phyloP scores from a whole-genome alignment of 1,139 yeast species.

The Kazachstania sp. region DNA sequence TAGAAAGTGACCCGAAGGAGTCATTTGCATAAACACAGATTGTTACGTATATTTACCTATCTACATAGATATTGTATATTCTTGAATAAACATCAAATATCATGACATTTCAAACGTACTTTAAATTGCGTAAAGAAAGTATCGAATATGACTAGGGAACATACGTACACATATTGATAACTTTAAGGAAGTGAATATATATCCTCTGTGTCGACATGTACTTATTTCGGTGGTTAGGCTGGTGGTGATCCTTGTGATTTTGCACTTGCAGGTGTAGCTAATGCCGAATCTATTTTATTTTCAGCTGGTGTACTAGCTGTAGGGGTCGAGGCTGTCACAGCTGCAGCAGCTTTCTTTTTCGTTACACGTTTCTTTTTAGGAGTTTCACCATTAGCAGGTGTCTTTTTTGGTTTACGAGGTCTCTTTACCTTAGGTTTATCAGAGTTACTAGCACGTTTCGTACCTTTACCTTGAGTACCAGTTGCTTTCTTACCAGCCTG shows the following conservation, averaged over 20 bases:
- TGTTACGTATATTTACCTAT: neutral
- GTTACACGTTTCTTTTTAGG: constrained; percentile 25
- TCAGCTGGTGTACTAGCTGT: constrained; percentile 2
- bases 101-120: neutral
- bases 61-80: neutral
- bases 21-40: constrained; percentile 22
- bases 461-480: constrained; percentile 2
- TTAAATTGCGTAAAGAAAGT: too few species aligned
- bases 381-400: constrained; percentile 14
- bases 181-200: neutral
- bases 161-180: too few species aligned
- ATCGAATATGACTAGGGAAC: too few species aligned
- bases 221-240: neutral
- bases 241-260: constrained; percentile 15
- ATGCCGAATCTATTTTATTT: neutral
- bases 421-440: constrained; percentile 26
- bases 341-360: constrained; percentile 23
- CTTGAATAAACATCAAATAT: neutral
- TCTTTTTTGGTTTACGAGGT: constrained; percentile 25
- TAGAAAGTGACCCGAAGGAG: constrained; percentile 30
- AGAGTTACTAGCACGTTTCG: constrained; percentile 6
- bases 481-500: constrained; percentile 10
- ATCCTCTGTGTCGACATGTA: neutral
- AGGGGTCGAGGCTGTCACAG: neutral
- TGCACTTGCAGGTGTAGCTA: constrained; percentile 6